Percentiles rank a stretch among this genome's conserved stretches.
phyloP scores from a whole-genome alignment of 2,329 filamentous ascomycete genomes.

The Xylaria sp. region DNA sequence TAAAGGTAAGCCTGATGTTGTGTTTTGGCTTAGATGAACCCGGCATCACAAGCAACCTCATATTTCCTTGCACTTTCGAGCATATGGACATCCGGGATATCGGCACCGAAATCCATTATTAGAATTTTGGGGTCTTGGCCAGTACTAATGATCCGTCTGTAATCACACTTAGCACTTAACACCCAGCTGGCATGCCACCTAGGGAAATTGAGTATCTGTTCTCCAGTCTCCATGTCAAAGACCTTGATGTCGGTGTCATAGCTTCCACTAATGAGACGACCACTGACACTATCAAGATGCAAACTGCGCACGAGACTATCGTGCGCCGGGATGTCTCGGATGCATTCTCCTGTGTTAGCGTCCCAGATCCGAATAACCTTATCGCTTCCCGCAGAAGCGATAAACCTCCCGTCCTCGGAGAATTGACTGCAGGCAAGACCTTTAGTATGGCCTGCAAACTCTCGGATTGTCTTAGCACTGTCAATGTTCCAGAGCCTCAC shows the following conservation, averaged over 20 bases:
- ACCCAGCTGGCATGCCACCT: constrained; percentile 98
- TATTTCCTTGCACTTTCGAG: constrained; percentile 61
- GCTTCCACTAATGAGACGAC: constrained; percentile 87
- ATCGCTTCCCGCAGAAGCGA: constrained; percentile 95
- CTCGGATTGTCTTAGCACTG: constrained; percentile 86
- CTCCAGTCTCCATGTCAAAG: constrained; percentile 85
- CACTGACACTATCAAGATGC: constrained; percentile 88
- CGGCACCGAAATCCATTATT: constrained; percentile 88
- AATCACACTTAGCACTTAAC: constrained; percentile 93
- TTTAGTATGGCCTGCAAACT: constrained; percentile 90
- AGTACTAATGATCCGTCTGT: constrained; percentile 91
- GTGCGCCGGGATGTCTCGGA: constrained; percentile 85
- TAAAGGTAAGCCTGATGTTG: background rate
- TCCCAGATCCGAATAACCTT: constrained; percentile 97
- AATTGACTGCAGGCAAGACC: constrained; percentile 97
- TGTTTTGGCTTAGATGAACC: constrained; percentile 49
- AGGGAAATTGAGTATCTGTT: constrained; percentile 85
- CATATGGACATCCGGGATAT: constrained; percentile 67
- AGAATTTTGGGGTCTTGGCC: constrained; percentile 93
- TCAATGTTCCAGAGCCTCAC: constrained; percentile 97
- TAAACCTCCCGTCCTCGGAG: constrained; percentile 91
- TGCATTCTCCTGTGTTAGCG: constrained; percentile 85
- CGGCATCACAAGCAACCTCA: constrained; percentile 48
- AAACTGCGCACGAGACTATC: constrained; percentile 87
- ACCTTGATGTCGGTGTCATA: constrained; percentile 98